Evolutionary conservation across 129 eudicot genomes (phyloP), one percentile per base, ranked within the genome.

Genomic region (Lactuca saligna): DNA sequence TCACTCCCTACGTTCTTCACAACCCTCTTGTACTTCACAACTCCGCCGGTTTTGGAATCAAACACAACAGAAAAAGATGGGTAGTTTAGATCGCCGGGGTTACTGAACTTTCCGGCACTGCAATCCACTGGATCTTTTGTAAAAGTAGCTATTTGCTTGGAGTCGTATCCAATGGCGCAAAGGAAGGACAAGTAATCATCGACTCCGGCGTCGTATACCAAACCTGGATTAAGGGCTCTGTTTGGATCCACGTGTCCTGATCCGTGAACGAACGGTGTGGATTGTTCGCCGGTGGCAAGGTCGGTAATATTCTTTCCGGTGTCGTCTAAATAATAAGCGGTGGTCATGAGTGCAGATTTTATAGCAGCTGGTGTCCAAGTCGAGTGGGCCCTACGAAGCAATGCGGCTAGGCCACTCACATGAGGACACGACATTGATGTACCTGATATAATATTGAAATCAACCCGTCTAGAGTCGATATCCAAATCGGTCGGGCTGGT

Each of bases 361-460:
- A 94, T 82, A 4, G 94, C 97, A 3, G 99, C 88, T 3, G 99
- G 87, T 33, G 86, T 79, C 97, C 97, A 94, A 6, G 65, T 54
- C 0, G 97, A 95, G 64, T 90, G 72, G 31, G 99, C 97, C 61
- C 65, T 80, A 9, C 91, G 81, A 2, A 94, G 84, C 62, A 94
- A 75, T 4, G 97, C 97, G 10, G 91, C 89, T 66, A 94, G 70
- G 33, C 99, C 99, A 63, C 97, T 89, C 59, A 90, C 99, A 46
- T 94, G 99, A 33, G 99, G 97, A 71, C 99, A 94, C 35, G 99
- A 83, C 99, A 94, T 94, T 17, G 99, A 94, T 0, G 99, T 94
- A 6, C 99, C 99, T 0, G 97, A 94, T 29, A 94, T 90, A 11
- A 94, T 94, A 58, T 90, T 94, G 73, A 94, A 94, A 25, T 75